phyloP scores from a whole-genome alignment of 768 basidiomycete species.

The Leccinum boreale region DNA sequence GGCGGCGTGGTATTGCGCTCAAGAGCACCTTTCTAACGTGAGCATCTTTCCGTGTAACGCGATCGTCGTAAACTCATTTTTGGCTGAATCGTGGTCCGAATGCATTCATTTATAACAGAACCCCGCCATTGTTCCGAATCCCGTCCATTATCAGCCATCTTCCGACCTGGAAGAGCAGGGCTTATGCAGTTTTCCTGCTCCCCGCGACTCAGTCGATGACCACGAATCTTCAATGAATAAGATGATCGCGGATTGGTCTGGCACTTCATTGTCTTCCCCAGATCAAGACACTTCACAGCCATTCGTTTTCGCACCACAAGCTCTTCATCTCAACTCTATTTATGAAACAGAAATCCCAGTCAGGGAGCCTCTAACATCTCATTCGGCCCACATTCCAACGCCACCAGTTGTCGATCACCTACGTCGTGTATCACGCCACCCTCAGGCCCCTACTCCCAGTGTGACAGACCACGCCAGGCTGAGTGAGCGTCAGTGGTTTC shows the following conservation, averaged over 20 bases:
- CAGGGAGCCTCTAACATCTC: background rate
- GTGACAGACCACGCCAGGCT: background rate
- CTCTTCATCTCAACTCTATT: no score
- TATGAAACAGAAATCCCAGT: no score
- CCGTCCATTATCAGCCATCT: background rate
- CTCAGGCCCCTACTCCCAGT: background rate
- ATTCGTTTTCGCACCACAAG: background rate
- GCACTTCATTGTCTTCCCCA: background rate
- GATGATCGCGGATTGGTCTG: no score
- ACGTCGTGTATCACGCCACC: background rate
- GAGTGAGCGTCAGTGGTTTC: background rate
- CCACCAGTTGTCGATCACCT: background rate
- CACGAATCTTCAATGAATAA: background rate
- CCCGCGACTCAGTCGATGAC: background rate
- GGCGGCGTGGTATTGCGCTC: constrained; percentile 74
- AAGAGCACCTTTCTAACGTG: constrained; percentile 71
- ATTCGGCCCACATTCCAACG: background rate
- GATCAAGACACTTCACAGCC: background rate
- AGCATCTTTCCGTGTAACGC: constrained; percentile 24
- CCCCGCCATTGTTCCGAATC: background rate
- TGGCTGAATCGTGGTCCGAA: background rate
- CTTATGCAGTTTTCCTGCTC: no score
- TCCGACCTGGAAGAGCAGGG: background rate
- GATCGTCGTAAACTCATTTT: constrained; percentile 14
- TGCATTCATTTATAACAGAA: background rate